Evolutionary conservation across 192 early-diverging fungal species (phyloP).

Genomic region (Coemansia sp.): DNA sequence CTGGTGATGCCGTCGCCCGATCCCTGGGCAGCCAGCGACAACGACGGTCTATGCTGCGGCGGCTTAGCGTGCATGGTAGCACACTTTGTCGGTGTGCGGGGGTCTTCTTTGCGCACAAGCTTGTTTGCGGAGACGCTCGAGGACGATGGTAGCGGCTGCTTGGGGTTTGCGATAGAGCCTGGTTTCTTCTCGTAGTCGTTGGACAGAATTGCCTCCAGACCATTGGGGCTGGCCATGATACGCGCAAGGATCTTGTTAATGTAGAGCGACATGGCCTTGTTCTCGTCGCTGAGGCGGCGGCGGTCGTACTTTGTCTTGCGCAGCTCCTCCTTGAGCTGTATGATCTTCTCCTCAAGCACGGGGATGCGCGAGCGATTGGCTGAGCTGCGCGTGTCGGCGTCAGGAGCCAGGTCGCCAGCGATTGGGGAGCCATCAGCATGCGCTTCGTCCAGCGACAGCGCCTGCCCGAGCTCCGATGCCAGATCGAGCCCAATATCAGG

Average conservation of each 20-base stretch:
- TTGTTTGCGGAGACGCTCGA: neutral
- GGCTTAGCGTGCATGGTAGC: slow-evolving; percentile 3
- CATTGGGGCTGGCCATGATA: slow-evolving; percentile 66
- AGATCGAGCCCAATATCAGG: slow-evolving; percentile 30
- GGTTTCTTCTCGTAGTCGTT: slow-evolving; percentile 46
- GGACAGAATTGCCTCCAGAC: slow-evolving; percentile 51
- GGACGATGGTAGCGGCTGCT: neutral
- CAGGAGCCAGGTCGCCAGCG: neutral
- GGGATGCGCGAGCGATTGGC: slow-evolving; percentile 19
- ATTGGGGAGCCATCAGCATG: neutral
- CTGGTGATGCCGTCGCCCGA: slow-evolving; percentile 55
- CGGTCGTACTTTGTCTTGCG: slow-evolving; percentile 62
- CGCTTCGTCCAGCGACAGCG: slow-evolving; percentile 18
- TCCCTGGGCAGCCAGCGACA: slow-evolving; percentile 23
- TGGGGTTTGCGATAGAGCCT: neutral
- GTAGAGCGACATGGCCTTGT: slow-evolving; percentile 70
- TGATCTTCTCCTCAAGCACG: slow-evolving; percentile 44
- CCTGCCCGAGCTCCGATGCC: slow-evolving; percentile 53
- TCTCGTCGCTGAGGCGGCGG: slow-evolving; percentile 64
- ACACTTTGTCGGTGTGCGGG: neutral
- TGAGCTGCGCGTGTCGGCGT: neutral
- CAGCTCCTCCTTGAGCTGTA: slow-evolving; percentile 48
- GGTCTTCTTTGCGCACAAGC: slow-evolving; percentile 19
- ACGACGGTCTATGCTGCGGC: slow-evolving; percentile 14
- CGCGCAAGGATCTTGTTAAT: slow-evolving; percentile 77